Base-by-base conservation (phyloP, 1,139 yeast genomes). In the Meyerozyma athensensis region DNA sequence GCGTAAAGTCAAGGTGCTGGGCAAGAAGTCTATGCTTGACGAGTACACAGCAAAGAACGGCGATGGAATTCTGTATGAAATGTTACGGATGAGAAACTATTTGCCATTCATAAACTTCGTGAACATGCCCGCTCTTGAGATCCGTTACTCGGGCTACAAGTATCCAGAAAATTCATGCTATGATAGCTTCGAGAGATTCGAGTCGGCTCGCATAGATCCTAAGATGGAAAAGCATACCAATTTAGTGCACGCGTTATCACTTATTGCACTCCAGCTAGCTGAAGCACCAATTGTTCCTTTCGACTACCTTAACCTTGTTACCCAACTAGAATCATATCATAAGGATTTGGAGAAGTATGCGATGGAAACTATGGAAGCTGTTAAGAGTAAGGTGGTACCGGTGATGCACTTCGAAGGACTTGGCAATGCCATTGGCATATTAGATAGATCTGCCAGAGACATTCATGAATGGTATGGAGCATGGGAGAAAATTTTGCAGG, bases 271-370 rank as follows among this genome's bases (percentile, higher is more conserved):
- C 14, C 69, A 74, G 36, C 54, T 85, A 13, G 74, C 80, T 0
- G 96, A 90, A 50, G 76, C 72, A 30, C 95, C 97, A 2, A 58
- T 86, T 30, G 65, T 90, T 12, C 96, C 96, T 2, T 83, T 74
- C 49, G 77, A 82, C 52, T 59, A 86, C 28, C 57, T 56, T 2
- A 65, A 68, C 7, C 71, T 79, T 43, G 77, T 77, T 2, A 54
- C 62, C 2, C 61, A 63, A 12, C 47, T 87, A 30, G 64, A 63
- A 19, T 51, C 57, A 1, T 74, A 74, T 46, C 54, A 71, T 13
- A 58, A 63, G 14, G 84, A 80, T 39, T 59, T 87, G 36, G 69
- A 70, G 41, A 51, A 53, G 4, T 74, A 72, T 45, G 68, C 74
- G 2, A 38, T 51, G 2, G 52, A 56, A 7, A 37, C 47, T 19